Conservation (phyloP, 1,139 yeast genomes). For the Nakaseomyces nivariensis region DNA sequence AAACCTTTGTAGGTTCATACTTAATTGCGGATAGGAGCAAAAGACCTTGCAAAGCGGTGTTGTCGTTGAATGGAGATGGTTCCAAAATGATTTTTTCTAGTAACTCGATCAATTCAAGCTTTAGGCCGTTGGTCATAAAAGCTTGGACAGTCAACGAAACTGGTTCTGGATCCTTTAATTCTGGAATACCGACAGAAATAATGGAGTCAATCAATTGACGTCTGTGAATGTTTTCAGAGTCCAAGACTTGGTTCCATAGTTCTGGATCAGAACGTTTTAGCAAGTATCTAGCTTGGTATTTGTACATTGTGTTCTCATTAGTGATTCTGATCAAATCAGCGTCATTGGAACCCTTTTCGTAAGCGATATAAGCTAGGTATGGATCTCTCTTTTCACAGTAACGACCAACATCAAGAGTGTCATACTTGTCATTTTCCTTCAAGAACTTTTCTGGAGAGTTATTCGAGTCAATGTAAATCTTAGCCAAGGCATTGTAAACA, state of each 20-base stretch:
- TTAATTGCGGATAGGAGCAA: conserved; percentile 88
- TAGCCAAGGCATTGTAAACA: conserved; percentile 88
- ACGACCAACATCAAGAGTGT: conserved; percentile 89
- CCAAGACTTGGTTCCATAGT: conserved; percentile 74
- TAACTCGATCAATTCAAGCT: conserved; percentile 84
- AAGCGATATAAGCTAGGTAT: conserved; percentile 91
- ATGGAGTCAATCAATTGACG: conserved; percentile 88
- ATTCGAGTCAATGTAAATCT: conserved; percentile 94
- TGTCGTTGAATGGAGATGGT: conserved; percentile 94
- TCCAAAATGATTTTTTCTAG: conserved; percentile 92
- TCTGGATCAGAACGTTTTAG: conserved; percentile 72
- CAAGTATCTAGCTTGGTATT: conserved; percentile 94
- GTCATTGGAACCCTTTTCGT: conserved; percentile 90
- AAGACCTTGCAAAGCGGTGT: conserved; percentile 88
- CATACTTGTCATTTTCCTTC: conserved; percentile 81
- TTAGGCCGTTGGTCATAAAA: conserved; percentile 91
- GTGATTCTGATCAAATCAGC: conserved; percentile 83
- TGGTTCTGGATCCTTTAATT: conserved; percentile 89
- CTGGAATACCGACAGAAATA: conserved; percentile 94
- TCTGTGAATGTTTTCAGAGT: conserved; percentile 71
- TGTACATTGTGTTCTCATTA: conserved; percentile 95
- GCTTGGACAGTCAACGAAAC: conserved; percentile 94
- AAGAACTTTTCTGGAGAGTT: conserved; percentile 95
- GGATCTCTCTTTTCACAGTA: conserved; percentile 99
- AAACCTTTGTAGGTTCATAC: conserved; percentile 83